Evolutionary conservation across 441 rosid species (phyloP).

Genomic region (Eruca vesicaria): DNA sequence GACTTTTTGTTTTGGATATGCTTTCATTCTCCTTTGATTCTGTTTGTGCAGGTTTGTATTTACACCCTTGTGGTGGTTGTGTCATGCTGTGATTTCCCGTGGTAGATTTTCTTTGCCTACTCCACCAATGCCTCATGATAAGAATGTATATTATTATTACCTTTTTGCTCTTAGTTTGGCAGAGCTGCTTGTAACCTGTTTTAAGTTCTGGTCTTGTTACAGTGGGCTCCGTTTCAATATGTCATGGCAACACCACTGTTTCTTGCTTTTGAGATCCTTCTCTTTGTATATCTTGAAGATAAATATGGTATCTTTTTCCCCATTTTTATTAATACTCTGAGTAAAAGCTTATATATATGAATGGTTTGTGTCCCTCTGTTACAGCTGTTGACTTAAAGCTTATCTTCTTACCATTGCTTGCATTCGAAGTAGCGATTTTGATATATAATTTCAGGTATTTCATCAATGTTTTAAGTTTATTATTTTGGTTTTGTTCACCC

Average conservation of each 20-base stretch:
- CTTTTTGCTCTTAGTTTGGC: not conserved
- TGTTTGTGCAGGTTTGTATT: conserved; percentile 48
- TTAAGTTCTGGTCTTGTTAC: conserved; percentile 32
- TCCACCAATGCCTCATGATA: conserved; percentile 62
- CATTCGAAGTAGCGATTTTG: conserved; percentile 52
- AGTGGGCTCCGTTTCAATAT: conserved; percentile 72
- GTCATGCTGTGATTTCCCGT: conserved; percentile 56
- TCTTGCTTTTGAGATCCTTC: conserved; percentile 62
- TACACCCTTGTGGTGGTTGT: conserved; percentile 60
- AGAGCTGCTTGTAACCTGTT: not conserved
- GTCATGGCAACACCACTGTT: conserved; percentile 52
- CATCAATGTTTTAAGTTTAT: not conserved
- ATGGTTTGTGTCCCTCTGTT: conserved; percentile 23
- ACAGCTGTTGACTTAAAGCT: conserved; percentile 59
- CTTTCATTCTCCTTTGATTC: not conserved
- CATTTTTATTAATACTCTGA: not conserved
- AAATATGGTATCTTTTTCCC: conserved; percentile 39
- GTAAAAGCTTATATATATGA: not conserved
- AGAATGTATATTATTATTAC: conserved; percentile 43
- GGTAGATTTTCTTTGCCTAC: conserved; percentile 70
- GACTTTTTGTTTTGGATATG: not conserved
- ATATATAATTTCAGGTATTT: conserved; percentile 62
- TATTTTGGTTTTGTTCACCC: conserved; percentile 1
- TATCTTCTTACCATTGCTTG: conserved; percentile 57
- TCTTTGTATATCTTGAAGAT: conserved; percentile 55